phyloP scores from a whole-genome alignment of 345 rosid genomes.

The Pistacia vera region DNA sequence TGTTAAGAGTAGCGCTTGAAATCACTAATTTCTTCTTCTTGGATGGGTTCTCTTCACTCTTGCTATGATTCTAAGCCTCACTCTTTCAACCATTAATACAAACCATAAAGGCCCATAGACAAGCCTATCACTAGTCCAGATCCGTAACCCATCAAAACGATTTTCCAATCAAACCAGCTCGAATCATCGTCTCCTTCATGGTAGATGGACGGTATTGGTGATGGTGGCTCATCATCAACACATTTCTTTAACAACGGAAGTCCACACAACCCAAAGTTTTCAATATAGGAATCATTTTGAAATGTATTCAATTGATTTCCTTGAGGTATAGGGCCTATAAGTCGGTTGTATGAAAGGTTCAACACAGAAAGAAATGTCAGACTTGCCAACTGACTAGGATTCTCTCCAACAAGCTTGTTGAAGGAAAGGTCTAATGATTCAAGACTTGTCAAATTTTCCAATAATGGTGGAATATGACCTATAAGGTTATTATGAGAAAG shows the following conservation, averaged over 20 bases:
- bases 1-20: not conserved
- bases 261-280: conserved; percentile 13
- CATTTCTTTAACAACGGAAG: not conserved
- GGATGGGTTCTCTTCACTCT: too few relatives aligned
- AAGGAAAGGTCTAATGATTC: not conserved
- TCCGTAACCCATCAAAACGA: too few relatives aligned
- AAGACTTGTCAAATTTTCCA: not conserved
- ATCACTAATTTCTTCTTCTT: too few relatives aligned
- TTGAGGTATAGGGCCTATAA: not conserved
- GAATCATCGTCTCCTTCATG: too few relatives aligned
- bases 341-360: not conserved
- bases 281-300: not conserved
- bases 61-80: too few relatives aligned
- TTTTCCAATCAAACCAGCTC: too few relatives aligned
- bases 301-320: conserved; percentile 5
- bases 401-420: too few relatives aligned
- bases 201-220: too few relatives aligned
- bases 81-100: too few relatives aligned
- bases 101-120: not conserved
- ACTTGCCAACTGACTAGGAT: not conserved
- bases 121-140: not conserved
- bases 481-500: not conserved
- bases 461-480: conserved; percentile 13
- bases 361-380: not conserved
- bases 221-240: too few relatives aligned